phyloP scores from a whole-genome alignment of 257 asterid genomes.

The Solanum microdontum region DNA sequence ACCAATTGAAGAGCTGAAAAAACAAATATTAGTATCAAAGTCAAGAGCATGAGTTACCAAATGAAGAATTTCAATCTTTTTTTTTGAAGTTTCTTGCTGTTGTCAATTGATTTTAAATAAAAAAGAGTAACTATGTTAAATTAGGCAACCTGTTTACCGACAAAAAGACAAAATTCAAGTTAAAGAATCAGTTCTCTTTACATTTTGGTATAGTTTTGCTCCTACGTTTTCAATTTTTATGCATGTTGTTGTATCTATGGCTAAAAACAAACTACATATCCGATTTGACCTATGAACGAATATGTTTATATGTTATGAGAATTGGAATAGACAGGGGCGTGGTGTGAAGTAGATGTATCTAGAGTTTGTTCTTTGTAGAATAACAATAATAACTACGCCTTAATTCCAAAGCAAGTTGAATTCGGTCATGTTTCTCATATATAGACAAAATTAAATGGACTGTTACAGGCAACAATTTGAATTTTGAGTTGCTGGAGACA shows the following conservation, averaged over 20 bases:
- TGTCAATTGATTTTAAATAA: neutral
- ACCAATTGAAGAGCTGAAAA: slow-evolving; percentile 44
- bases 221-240: neutral
- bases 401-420: neutral
- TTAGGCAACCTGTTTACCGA: neutral
- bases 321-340: neutral
- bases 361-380: neutral
- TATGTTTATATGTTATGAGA: neutral
- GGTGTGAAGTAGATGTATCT: neutral
- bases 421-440: neutral
- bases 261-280: neutral
- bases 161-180: neutral
- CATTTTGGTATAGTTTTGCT: neutral
- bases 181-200: neutral
- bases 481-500: neutral
- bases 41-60: neutral
- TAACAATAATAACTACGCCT: neutral
- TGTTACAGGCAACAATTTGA: neutral
- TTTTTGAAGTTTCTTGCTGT: neutral
- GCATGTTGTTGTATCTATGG: neutral
- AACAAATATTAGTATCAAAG: neutral
- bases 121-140: neutral
- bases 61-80: neutral
- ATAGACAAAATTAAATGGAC: neutral
- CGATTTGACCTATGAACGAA: neutral